Base-by-base conservation (phyloP, 805 yeast genomes). In the Yarrowia divulgata region DNA sequence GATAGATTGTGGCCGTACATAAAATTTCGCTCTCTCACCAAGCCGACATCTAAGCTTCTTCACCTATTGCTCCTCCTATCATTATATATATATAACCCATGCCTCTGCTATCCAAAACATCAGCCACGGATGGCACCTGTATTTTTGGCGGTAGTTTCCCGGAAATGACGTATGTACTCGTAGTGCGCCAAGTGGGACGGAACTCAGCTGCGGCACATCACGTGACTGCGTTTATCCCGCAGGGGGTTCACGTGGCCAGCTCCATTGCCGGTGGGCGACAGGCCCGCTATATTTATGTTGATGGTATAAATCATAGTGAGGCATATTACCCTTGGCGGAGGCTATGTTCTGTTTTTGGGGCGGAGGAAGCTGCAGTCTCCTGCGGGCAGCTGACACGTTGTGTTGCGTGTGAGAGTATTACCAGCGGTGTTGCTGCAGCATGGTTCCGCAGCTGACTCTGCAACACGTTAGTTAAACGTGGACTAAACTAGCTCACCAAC, bases 401-500 rank as follows among this genome's bases (percentile, higher is more conserved):
- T 57, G 49, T 57, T 40, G 64, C 29, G 37, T 57, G 60, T 19
- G 60, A 37, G 45, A 54, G 60, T 18, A 52, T 52, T 52, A 19
- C 58, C 43, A 23, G 23, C 54, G 35, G 37, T 8, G 58, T 54
- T 54, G 58, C 58, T 54, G 58, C 60, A 54, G 45, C 60, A 37
- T 23, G 60, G 45, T 37, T 54, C 58, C 58, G 58, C 58, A 54
- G 58, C 58, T 54, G 60, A 39, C 60, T 54, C 60, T 54, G 60
- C 60, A 39, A 39, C 60, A 54, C 60, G 64, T 57, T 43, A 57
- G 49, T 57, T 43, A 40, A 57, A 57, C 64, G 49, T 57, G 49
- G 49, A 57, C 64, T 43, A 57, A 57, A 57, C 49, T 57, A 57
- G 63, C 63, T 57, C 64, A 60, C 12, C 66, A 60, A 60, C 66